Conservation (phyloP, 2,329 filamentous ascomycete genomes). For the Alternaria brassicae region DNA sequence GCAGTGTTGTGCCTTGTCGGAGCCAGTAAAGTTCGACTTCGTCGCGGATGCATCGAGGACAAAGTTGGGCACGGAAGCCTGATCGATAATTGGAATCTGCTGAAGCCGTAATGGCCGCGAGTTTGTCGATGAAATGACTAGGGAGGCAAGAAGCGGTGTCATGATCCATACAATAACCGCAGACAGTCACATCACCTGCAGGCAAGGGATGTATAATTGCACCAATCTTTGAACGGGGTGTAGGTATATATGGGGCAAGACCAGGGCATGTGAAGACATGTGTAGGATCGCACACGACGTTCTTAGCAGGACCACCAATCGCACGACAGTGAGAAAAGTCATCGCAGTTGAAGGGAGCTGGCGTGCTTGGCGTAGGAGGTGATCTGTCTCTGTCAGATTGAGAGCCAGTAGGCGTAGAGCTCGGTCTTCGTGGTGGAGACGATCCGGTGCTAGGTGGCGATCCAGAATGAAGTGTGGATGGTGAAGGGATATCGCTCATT, state of each 20-base stretch:
- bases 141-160: background rate
- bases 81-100: background rate
- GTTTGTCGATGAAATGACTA: background rate
- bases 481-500: background rate
- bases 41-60: constrained; percentile 1
- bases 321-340: background rate
- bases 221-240: background rate
- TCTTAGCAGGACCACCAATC: background rate
- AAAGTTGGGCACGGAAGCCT: constrained; percentile 1
- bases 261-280: background rate
- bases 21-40: constrained; percentile 11
- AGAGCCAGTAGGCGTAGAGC: background rate
- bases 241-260: background rate
- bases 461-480: background rate
- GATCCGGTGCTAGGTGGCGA: background rate
- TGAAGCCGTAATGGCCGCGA: background rate
- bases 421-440: background rate
- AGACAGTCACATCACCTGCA: background rate
- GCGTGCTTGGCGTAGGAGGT: background rate
- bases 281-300: background rate
- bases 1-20: background rate
- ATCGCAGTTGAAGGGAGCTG: background rate
- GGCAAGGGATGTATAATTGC: background rate
- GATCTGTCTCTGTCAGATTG: background rate
- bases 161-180: background rate